Evolutionary conservation across 1,284 basidiomycete genomes (phyloP), one percentile per base, ranked within the genome.

Genomic region (Irpex rosettiformis): DNA sequence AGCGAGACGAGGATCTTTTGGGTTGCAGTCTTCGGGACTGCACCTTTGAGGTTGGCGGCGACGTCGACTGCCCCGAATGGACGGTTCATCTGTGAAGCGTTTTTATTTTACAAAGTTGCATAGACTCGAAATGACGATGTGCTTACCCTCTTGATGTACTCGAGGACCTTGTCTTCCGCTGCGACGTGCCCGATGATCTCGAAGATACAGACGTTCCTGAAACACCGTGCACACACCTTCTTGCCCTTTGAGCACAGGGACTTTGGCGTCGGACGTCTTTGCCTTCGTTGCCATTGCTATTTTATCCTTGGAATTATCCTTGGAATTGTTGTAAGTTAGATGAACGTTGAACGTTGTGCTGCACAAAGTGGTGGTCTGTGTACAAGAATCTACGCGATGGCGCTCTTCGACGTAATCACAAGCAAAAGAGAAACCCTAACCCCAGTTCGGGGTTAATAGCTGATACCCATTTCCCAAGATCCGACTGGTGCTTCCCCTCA

Each of bases 11-110:
- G 79, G 52, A 94, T 89, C 75, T 94, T 94, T 70, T 93, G 91
- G 0, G 87, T 86, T 6, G 86, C 79, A 0, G 91, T 74, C 71
- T 94, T 95, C 6, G 91, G 85, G 1, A 96, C 86, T 8, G 86
- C 85, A 56, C 90, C 89, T 71, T 94, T 94, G 43, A 96, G 77
- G 71, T 96, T 96, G 16, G 91, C 89, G 13, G 90, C 81, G 2
- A 96, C 87, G 69, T 95, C 93, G 37, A 93, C 93, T 64, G 85
- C 86, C n/a, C 87, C 87, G 64, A 83, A 89, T 2, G 82, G 88
- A 37, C 85, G 78, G 69, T 89, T 91, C 86, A 86, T 90, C 88
- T 89, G n/a, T 40, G 33, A 11, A 40, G 60, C 55, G 59, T 22
- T 18, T 27, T 42, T 25, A 43, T 21, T 43, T 54, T 59, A 28